phyloP scores from a whole-genome alignment of 192 early-diverging fungal genomes.

The Dissophora ornata region DNA sequence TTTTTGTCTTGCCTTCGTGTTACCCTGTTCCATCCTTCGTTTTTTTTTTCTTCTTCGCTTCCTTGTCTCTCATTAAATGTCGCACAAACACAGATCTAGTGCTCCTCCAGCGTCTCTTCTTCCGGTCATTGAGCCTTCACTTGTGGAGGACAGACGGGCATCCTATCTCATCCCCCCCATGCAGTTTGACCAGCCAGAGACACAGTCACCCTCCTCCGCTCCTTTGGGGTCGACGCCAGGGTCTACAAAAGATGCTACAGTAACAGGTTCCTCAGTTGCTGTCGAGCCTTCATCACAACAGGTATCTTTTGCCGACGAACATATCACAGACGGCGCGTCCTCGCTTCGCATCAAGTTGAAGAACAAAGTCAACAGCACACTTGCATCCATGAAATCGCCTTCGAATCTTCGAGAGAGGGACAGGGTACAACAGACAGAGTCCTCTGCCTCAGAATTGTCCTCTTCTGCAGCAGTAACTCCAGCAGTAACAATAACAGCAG shows the following conservation, averaged over 20 bases:
- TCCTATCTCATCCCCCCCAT: constrained; percentile 40
- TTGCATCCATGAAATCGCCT: constrained; percentile 45
- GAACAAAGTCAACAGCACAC: constrained; percentile 36
- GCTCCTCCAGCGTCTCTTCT: constrained; percentile 13
- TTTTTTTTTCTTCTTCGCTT: neutral
- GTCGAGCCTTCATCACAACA: neutral
- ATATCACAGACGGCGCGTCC: neutral
- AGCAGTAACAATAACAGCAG: neutral
- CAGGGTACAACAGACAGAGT: constrained; percentile 1
- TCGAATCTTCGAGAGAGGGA: constrained; percentile 34
- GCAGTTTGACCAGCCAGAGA: constrained; percentile 1
- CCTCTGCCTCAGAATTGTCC: no score
- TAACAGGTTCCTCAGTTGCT: neutral
- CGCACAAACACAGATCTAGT: constrained; percentile 24
- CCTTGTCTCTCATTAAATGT: neutral
- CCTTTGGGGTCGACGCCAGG: neutral
- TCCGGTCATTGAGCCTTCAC: neutral
- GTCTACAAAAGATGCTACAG: neutral
- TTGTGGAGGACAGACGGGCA: constrained; percentile 7
- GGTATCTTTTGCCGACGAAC: neutral
- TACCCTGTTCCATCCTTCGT: neutral
- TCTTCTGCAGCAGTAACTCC: no score
- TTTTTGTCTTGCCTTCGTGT: no score
- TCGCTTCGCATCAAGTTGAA: constrained; percentile 44
- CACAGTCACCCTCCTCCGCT: neutral